phyloP scores from a whole-genome alignment of 2,329 filamentous ascomycete genomes.

The Purpureocillium lavendulum region DNA sequence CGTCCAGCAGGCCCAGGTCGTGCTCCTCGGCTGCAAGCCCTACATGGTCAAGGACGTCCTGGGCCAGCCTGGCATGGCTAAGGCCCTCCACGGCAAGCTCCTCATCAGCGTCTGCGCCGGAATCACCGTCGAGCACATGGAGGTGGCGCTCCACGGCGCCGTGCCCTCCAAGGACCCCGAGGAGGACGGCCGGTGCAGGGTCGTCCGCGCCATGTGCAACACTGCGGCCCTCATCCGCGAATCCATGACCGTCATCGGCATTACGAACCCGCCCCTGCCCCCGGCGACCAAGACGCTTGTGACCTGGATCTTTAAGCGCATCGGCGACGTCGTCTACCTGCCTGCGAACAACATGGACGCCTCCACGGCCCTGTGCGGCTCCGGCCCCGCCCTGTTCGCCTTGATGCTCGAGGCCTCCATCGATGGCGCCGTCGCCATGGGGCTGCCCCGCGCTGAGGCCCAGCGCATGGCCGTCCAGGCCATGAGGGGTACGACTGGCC shows the following conservation, averaged over 20 bases:
- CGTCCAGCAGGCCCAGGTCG: conserved; percentile 59
- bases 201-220: conserved; percentile 80
- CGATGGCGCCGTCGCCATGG: conserved; percentile 73
- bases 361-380: conserved; percentile 65
- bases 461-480: conserved; percentile 72
- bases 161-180: conserved; percentile 37
- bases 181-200: conserved; percentile 44
- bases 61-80: conserved; percentile 55
- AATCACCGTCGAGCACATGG: conserved; percentile 61
- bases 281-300: conserved; percentile 47
- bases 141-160: conserved; percentile 51
- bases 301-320: conserved; percentile 68
- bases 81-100: conserved; percentile 70
- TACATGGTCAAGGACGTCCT: conserved; percentile 65
- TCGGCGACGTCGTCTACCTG: conserved; percentile 62
- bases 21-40: conserved; percentile 76
- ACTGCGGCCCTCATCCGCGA: conserved; percentile 71
- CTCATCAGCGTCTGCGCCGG: conserved; percentile 77
- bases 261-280: conserved; percentile 48
- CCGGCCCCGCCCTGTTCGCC: conserved; percentile 68
- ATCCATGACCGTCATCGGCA: conserved; percentile 74
- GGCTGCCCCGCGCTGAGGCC: conserved; percentile 63
- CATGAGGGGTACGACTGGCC: conserved; percentile 62
- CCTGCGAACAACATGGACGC: conserved; percentile 63
- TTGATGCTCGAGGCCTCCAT: conserved; percentile 68